Evolutionary conservation across 2,329 filamentous ascomycete species (phyloP), one percentile per base, ranked within the genome.

Genomic region (Pyrenochaeta sp.): DNA sequence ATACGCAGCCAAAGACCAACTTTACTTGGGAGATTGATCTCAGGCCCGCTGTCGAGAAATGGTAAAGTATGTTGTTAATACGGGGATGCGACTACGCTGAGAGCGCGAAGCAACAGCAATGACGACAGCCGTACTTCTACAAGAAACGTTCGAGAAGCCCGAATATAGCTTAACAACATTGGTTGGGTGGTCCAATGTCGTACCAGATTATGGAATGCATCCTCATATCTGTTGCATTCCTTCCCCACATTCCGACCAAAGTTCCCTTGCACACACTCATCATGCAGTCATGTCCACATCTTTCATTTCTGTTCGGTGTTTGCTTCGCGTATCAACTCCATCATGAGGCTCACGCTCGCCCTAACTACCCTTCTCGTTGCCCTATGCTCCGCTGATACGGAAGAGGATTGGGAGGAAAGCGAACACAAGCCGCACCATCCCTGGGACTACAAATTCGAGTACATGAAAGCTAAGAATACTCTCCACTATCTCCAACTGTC

Each of bases 11-110:
- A 32, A 85, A 86, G 66, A 91, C 90, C 5, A 87, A 87, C 2
- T 96, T 94, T 71, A 93, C 91, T 0, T 91, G 91, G 72, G 91
- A 96, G 79, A 77, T 96, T 66, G 92, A 96, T 77, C 80, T 93
- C 30, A 83, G 92, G 62, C 92, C 92, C 1, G 93, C 87, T 76
- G 82, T 93, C 51, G 92, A 96, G 82, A 96, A 93, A 76, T 96
- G 91, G 83, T 93, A 84, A 65, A 48, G n/a, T 58, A 19, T 19
- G 39, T 32, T 15, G n/a, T 4, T n/a, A 4, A 19, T 30, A 13
- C 5, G 9, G 10, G 9, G 15, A 47, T 6, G 5, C 30, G 28
- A 28, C 36, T 44, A 36, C 19, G 52, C 52, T 25, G 52, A 57
- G 42, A 24, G 22, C 10, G n/a, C 5, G 27, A 19, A 52, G 46